These are phyloP conservation scores for Saksenaea oblongispora DNA, from an alignment of 371 early-diverging fungal genomes.

Conservation along the genomic window DNA sequence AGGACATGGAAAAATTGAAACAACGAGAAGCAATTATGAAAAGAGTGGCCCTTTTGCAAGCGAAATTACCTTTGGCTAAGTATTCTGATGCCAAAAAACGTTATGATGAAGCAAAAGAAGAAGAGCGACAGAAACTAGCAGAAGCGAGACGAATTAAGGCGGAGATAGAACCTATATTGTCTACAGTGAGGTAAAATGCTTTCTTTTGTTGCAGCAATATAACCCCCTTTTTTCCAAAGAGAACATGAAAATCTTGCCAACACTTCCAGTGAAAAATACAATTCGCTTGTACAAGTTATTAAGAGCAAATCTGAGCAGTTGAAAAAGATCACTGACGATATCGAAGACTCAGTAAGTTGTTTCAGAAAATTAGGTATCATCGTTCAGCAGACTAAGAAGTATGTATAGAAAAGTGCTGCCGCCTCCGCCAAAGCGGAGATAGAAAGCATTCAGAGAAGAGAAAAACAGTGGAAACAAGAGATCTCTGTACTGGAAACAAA, in stretches of 20 bases:
- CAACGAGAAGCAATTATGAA: constrained; percentile 65
- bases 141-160: constrained; percentile 35
- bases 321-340: constrained; percentile 5
- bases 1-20: constrained; percentile 73
- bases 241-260: background rate
- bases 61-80: constrained; percentile 63
- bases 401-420: constrained; percentile 17
- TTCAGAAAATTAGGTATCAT: background rate
- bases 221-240: background rate
- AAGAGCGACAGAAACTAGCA: constrained; percentile 27
- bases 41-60: constrained; percentile 34
- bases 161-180: constrained; percentile 46
- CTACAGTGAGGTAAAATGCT: constrained; percentile 27
- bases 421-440: constrained; percentile 15
- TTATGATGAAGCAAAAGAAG: constrained; percentile 55
- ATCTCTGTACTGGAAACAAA: constrained; percentile 44
- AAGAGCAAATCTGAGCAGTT: background rate
- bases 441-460: constrained; percentile 31
- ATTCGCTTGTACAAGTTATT: background rate
- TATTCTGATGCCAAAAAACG: constrained; percentile 62
- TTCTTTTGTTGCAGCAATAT: background rate
- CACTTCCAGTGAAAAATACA: background rate
- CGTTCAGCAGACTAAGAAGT: background rate
- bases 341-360: constrained; percentile 18
- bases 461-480: constrained; percentile 34